Percentiles rank a stretch among this genome's conserved stretches.
phyloP scores from a whole-genome alignment of 2,329 filamentous ascomycete genomes.

The Claviceps paspali region DNA sequence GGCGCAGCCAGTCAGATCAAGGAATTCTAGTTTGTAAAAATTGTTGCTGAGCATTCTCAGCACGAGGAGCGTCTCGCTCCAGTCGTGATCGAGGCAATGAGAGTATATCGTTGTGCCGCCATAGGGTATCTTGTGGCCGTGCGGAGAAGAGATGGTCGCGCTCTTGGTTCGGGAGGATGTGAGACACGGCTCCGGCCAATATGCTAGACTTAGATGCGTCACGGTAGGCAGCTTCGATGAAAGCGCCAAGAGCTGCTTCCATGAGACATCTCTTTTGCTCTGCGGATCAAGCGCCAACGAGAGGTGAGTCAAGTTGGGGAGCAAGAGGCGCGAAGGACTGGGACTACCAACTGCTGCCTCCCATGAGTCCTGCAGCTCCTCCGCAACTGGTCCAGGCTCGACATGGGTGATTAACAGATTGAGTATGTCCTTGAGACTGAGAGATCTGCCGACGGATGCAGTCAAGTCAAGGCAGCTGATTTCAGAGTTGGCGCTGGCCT shows the following conservation, averaged over 20 bases:
- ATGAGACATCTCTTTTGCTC: constrained; percentile 26
- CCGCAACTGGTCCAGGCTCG: constrained; percentile 6
- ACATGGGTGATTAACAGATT: constrained; percentile 32
- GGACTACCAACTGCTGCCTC: constrained; percentile 24
- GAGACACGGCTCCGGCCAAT: constrained; percentile 46
- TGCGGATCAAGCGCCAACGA: constrained; percentile 36
- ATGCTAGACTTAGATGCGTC: constrained; percentile 45
- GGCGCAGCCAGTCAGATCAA: constrained; percentile 45
- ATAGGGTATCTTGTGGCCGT: constrained; percentile 32
- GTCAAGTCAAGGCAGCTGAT: constrained; percentile 39
- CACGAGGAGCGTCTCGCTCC: constrained; percentile 41
- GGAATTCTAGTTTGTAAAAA: constrained; percentile 42
- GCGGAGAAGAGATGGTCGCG: constrained; percentile 29
- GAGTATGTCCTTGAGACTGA: constrained; percentile 36
- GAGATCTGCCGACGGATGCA: constrained; percentile 32
- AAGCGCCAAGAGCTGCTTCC: constrained; percentile 43
- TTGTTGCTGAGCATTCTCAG: constrained; percentile 37
- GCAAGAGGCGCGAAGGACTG: constrained; percentile 21
- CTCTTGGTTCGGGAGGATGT: constrained; percentile 38
- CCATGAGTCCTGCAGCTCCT: constrained; percentile 36
- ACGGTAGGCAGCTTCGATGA: constrained; percentile 35
- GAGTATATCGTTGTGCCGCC: constrained; percentile 42
- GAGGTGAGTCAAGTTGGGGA: constrained; percentile 45
- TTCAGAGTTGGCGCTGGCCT: constrained; percentile 14
- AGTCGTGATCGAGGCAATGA: constrained; percentile 42